Base-by-base conservation (phyloP, 1,139 yeast species). In the Meyerozyma elateridarum region DNA sequence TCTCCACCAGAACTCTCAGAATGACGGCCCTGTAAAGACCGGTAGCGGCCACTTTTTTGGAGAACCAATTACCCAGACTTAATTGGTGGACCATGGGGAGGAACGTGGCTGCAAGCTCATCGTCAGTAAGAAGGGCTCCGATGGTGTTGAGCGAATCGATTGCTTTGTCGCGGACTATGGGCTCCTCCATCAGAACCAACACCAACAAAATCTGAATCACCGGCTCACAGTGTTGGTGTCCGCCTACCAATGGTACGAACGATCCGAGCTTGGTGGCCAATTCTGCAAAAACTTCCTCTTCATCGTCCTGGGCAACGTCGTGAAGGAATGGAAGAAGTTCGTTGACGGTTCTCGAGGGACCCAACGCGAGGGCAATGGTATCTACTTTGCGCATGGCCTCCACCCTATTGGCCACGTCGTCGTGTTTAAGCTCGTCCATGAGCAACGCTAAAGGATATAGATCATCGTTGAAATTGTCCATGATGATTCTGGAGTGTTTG, bases 91-190 rank as follows among this genome's bases (percentile, higher is more conserved):
- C 76, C 45, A 91, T 68, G 8, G 87, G 88, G 37, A 88, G 70
- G 50, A 85, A 83, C 34, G 79, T 73, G 32, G 73, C 70, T 41
- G 71, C 72, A 28, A 88, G 63, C 54, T 88, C 95, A 15, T 73
- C 77, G 35, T 70, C 60, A n/a, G 81, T 61, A 49, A 91, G 69
- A 32, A 76, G 79, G 35, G 64, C 61, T 39, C 89, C 78, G 42
- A 91, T 75, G 35, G 65, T 66, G 54, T 87, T 84, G 47, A 93
- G 67, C 1, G 97, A 85, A 21, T 76, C 85, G 33, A 91, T 89
- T 8, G 98, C 97, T 51, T 85, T 85, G 50, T 91, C 97, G 49
- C 98, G 74, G 17, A 93, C 98, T 31, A 89, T 73, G n/a, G 98
- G 97, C 59, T 93, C 99, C 60, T 93, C 99, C 55, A 93, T 84